Base-by-base conservation (phyloP, 169 alveolate genomes). In the Cryptosporidium sp. region DNA sequence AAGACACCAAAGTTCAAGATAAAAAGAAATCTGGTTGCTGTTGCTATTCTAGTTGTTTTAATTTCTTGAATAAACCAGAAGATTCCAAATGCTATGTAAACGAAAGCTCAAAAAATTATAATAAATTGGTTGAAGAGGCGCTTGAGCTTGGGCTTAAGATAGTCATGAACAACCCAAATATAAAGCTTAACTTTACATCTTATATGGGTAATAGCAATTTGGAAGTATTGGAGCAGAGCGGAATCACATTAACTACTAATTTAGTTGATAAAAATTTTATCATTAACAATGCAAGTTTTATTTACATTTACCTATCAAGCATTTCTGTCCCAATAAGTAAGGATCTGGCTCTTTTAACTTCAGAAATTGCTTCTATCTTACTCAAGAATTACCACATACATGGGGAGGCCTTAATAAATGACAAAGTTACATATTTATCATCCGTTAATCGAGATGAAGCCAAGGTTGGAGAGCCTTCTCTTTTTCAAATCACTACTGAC, bases 71-170 rank as follows among this genome's bases (percentile, higher is more conserved):
- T 3, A 65, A 65, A 1, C 9, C 51, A 9, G 39, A 55, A 16
- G 37, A 55, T 23, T 5, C 35, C 0, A 12, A 16, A 16, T 55
- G 1, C 10, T 21, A 0, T 23, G 4, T 2, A n/a, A 12, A 0
- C 3, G 29, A 55, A 55, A 23, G 35, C 31, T 55, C 67, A n/a
- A 55, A 23, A 55, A 3, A 26, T 33, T 51, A 26, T 29, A 2
- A n/a, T 41, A 62, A 48, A 45, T 8, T 43, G 16, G 69, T 80
- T 2, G 51, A 65, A n/a, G 89, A 80, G 21, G 75, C 80, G 23
- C 55, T 80, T 26, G 75, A 80, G 39, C 62, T 43, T 41, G 89
- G 89, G 10, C 48, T 80, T n/a, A 67, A 61, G 18, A 29, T 48
- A 8, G n/a, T 80, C 6, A 26, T 65, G 21, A 37, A 52, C 2